Evolutionary conservation across 768 basidiomycete species (phyloP), one percentile per base, ranked within the genome.

Genomic region (Gymnopilus junonius): DNA sequence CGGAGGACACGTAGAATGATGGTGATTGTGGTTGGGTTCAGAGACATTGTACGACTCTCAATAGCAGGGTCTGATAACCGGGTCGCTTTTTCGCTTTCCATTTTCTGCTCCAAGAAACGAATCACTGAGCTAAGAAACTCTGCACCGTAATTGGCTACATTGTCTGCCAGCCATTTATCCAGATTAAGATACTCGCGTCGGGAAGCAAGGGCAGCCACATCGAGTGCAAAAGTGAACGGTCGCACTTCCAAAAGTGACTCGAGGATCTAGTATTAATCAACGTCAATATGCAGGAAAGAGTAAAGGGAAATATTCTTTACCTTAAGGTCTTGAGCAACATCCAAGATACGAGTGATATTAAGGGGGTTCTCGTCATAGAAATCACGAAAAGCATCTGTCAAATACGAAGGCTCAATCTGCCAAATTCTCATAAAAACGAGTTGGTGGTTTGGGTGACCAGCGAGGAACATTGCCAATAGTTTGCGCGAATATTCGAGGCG

Each of bases 371-470:
- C 94, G 51, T 90, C 86, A 75, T 99, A 97, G 72, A 95, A 96
- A 65, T 95, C 93, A 31, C 91, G 87, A 76, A 99, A 92, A 7
- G 94, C 94, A 59, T 89, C 85, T 4, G 94, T 90, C 55, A 99
- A 85, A 74, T 95, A 93, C 0, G 88, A 80, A 0, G 92, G 93
- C 70, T 95, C 87, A 43, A 93, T 90, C 71, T 96, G 93, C 92
- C 94, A 96, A 59, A 99, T 88, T 51, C 95, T 87, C 88, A 97
- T 95, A 80, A 99, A 98, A 60, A 98, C 95, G 10, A 99, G 86
- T 67, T 97, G 94, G 70, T 97, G 95, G 68, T 95, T 95, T 8
- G 95, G 95, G 70, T 96, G 93, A 15, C 94, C 93, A 20, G 89
- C 90, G 42, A 98, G 82, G 79, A 98, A 98, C 88, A 94, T 92